Evolutionary conservation across 2,329 filamentous ascomycete genomes (phyloP).

Genomic region (Fusarium cicatricum): DNA sequence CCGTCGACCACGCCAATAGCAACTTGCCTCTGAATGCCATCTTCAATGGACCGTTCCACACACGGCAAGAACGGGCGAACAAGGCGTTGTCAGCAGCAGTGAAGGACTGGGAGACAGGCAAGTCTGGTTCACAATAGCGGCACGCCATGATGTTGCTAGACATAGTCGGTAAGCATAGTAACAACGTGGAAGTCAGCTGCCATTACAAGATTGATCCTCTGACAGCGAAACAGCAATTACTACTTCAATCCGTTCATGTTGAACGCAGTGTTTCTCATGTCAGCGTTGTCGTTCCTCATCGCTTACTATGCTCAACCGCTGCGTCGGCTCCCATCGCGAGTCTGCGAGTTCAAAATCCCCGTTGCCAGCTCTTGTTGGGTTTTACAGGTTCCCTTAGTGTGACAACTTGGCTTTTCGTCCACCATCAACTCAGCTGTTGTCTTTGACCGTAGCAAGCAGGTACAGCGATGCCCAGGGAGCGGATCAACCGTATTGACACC

Average conservation of each 20-base stretch:
- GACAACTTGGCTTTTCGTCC: constrained; percentile 58
- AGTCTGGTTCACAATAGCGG: constrained; percentile 5
- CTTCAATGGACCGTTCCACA: constrained; percentile 67
- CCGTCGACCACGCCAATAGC: constrained; percentile 79
- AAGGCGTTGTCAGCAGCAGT: constrained; percentile 51
- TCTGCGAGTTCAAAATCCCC: too few species aligned
- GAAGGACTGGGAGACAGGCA: constrained; percentile 26
- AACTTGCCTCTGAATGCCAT: constrained; percentile 62
- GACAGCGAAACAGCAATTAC: not conserved
- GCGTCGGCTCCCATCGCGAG: too few species aligned
- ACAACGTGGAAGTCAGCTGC: not conserved
- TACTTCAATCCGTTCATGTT: not conserved
- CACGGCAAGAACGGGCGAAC: constrained; percentile 62
- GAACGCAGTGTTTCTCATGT: not conserved
- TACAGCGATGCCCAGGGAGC: constrained; percentile 69
- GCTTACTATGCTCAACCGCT: not conserved
- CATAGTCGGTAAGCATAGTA: not conserved
- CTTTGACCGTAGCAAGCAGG: constrained; percentile 64
- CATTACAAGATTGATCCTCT: not conserved
- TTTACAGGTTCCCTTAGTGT: too few species aligned
- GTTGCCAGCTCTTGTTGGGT: not conserved
- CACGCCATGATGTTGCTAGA: not conserved
- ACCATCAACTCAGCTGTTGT: too few species aligned
- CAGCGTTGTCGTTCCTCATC: not conserved
- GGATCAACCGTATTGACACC: constrained; percentile 65